Conservation (phyloP, 495 filamentous ascomycete genomes). For the Penicillium bialowiezense region DNA sequence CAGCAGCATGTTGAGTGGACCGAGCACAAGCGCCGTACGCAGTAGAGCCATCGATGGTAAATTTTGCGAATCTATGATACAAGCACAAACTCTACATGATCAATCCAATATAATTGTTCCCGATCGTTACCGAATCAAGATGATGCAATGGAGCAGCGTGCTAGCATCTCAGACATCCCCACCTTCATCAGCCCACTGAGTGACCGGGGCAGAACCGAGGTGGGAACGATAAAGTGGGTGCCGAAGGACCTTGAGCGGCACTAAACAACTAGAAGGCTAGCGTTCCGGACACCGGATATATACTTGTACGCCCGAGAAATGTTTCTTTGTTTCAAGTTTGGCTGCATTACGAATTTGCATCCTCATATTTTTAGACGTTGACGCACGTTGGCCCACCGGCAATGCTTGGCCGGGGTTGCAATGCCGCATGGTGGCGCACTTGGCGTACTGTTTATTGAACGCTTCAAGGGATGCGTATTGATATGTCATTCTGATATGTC, state of each 20-base stretch:
- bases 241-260: background rate
- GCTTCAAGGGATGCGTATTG: background rate
- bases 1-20: background rate
- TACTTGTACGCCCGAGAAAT: background rate
- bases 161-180: background rate
- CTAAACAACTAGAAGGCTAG: background rate
- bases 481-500: conserved; percentile 5
- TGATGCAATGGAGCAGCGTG: background rate
- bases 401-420: background rate
- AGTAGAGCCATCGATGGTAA: background rate
- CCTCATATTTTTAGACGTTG: conserved; percentile 21
- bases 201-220: background rate
- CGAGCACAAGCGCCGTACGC: background rate
- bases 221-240: background rate
- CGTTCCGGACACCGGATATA: background rate
- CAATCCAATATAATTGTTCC: too few relatives aligned
- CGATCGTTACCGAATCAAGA: too few relatives aligned
- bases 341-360: conserved; percentile 4
- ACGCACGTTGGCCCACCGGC: conserved; percentile 14
- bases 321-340: background rate
- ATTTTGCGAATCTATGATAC: background rate
- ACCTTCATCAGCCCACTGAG: background rate
- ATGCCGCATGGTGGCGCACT: conserved; percentile 12
- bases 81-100: background rate
- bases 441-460: background rate